Evolutionary conservation across 2,329 filamentous ascomycete species (phyloP).

Genomic region (Pestalotiopsis sp.): DNA sequence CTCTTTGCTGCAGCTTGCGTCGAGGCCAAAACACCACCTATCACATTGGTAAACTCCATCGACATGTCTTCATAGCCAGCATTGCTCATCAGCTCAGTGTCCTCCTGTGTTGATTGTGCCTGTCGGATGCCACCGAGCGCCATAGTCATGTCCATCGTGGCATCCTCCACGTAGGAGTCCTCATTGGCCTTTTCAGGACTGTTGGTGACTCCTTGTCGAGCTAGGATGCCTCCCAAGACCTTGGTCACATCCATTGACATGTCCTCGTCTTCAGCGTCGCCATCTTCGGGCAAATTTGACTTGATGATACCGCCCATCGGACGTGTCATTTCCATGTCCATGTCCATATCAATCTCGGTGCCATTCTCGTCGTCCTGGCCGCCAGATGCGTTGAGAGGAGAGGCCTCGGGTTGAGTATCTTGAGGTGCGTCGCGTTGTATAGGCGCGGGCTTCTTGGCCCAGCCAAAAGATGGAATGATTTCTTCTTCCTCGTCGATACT

Average conservation of each 20-base stretch:
- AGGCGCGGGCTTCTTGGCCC: slow-evolving; percentile 61
- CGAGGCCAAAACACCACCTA: slow-evolving; percentile 55
- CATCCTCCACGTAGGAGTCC: slow-evolving; percentile 54
- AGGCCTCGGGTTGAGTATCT: slow-evolving; percentile 20
- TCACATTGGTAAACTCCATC: slow-evolving; percentile 75
- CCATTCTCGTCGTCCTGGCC: slow-evolving; percentile 28
- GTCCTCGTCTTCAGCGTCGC: slow-evolving; percentile 59
- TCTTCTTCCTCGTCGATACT: slow-evolving; percentile 69
- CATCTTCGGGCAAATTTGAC: slow-evolving; percentile 41
- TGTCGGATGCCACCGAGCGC: slow-evolving; percentile 72
- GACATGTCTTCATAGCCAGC: slow-evolving; percentile 70
- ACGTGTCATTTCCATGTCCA: slow-evolving; percentile 60
- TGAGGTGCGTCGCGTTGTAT: slow-evolving; percentile 27
- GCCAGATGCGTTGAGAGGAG: slow-evolving; percentile 12
- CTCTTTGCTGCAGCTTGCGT: slow-evolving; percentile 31
- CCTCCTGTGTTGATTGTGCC: slow-evolving; percentile 28
- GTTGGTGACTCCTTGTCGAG: slow-evolving; percentile 36
- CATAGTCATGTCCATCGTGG: slow-evolving; percentile 85
- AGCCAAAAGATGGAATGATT: slow-evolving; percentile 76
- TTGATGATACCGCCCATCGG: slow-evolving; percentile 58
- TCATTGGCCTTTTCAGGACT: slow-evolving; percentile 32
- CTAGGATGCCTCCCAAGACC: slow-evolving; percentile 78
- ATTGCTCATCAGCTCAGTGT: slow-evolving; percentile 37
- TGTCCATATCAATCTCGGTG: slow-evolving; percentile 43
- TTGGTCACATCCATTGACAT: slow-evolving; percentile 95